Base-by-base conservation (phyloP, 345 rosid species). In the Eucalyptus sp. region DNA sequence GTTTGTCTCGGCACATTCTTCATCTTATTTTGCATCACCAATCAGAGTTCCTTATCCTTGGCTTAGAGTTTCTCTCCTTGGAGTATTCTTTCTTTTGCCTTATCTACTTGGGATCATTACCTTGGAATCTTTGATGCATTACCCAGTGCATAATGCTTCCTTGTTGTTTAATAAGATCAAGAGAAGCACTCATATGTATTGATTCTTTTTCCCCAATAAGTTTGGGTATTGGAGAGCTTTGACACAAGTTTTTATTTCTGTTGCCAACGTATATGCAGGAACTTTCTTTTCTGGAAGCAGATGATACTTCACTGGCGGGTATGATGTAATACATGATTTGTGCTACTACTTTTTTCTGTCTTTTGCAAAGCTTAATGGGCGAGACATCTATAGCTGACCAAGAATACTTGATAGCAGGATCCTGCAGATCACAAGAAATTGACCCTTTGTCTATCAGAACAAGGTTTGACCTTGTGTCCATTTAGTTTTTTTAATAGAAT, bases 281-380 rank as follows among this genome's bases (percentile, higher is more conserved):
- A 52, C 98, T 96, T 90, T 85, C 46, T 91, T 97, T 97, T 89
- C 93, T 96, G 89, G 98, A 95, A 88, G 93, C 93, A 60, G 96
- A 94, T 33, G 81, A 66, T 87, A 88, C 90, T 87, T 91, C 96
- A 5, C 95, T 96, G 11, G 87, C 91, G 6, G 93, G 98, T 95
- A 93, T 90, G 92, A 86, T 89, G 87, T 31, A 80, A 31, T 84
- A 14, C 13, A 3, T 86, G 58, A 22, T 89, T 52, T 15, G 62
- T 29, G 80, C 49, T 44, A 46, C 87, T 29, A 29, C 8, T 86
- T 50, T n/a, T n/a, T 29, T 14, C 43, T 43, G 29, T 52, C 9
- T 22, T 41, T 48, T 18, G 37, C 4, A 37, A 41, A 3, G 50
- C 44, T 60, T 46, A 31, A n/a, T 46, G 8, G 52, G 33, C 1